Evolutionary conservation across 2,329 filamentous ascomycete species (phyloP).

Genomic region (Coniochaeta prunicola): DNA sequence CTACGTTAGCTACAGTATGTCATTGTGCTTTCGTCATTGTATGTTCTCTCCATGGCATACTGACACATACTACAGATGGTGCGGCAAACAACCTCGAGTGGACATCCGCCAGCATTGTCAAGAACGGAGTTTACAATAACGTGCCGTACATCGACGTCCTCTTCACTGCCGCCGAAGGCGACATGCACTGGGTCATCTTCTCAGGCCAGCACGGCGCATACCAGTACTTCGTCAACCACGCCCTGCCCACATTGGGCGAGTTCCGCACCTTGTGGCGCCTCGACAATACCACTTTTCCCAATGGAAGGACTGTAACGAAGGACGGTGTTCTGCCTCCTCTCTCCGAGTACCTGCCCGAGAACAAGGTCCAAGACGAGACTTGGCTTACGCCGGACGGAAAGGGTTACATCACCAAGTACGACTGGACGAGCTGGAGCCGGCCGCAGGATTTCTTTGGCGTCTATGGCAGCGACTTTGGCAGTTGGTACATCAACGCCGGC

Average conservation of each 20-base stretch:
- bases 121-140: constrained; percentile 21
- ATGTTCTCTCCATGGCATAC: neutral
- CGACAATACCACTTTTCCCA: constrained; percentile 38
- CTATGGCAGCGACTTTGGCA: constrained; percentile 36
- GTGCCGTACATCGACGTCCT: constrained; percentile 37
- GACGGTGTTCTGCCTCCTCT: constrained; percentile 37
- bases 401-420: constrained; percentile 44
- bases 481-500: constrained; percentile 42
- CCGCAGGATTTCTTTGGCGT: constrained; percentile 40
- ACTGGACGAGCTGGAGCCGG: constrained; percentile 24
- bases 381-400: constrained; percentile 38
- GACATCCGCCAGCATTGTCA: constrained; percentile 35
- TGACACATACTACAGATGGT: constrained; percentile 26
- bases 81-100: constrained; percentile 37
- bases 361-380: constrained; percentile 47
- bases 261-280: constrained; percentile 43
- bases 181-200: constrained; percentile 45
- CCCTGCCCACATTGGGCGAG: constrained; percentile 38
- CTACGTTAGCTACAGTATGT: constrained; percentile 23
- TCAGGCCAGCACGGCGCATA: constrained; percentile 43
- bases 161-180: constrained; percentile 37
- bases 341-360: constrained; percentile 31
- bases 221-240: constrained; percentile 46
- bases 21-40: neutral
- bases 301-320: constrained; percentile 35